Conservation (phyloP, 257 asterid species). For the Gentiana macrophylla region DNA sequence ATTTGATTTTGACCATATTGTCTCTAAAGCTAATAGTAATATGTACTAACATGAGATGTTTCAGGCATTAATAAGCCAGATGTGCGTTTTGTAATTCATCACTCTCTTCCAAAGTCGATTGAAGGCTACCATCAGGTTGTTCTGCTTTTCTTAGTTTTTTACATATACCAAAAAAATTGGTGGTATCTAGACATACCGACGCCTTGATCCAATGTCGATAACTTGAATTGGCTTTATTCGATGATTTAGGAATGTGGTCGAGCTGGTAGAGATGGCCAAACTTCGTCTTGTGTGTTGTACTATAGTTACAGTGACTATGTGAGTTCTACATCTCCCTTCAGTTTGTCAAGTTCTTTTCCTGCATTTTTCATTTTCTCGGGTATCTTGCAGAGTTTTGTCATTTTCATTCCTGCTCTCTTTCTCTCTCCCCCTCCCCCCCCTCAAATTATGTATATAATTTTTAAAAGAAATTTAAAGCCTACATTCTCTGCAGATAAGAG, state of each 20-base stretch:
- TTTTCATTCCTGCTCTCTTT: no score
- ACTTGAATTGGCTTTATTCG: conserved; percentile 11
- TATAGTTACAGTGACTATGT: conserved; percentile 93
- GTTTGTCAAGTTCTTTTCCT: conserved; percentile 7
- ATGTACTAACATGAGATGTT: conserved; percentile 20
- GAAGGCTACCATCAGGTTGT: conserved; percentile 98
- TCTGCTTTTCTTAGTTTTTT: conserved; percentile 6
- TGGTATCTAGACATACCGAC: background rate
- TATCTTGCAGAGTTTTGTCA: no score
- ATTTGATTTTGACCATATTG: conserved; percentile 13
- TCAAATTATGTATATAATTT: no score
- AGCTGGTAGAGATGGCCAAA: conserved; percentile 98
- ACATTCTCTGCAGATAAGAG: conserved; percentile 55
- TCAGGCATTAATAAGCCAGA: conserved; percentile 98
- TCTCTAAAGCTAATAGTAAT: conserved; percentile 11
- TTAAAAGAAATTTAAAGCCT: no score
- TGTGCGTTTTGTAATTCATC: conserved; percentile 98
- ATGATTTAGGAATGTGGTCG: conserved; percentile 93
- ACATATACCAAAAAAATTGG: background rate
- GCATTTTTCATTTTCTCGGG: conserved; percentile 1
- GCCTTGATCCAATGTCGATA: conserved; percentile 1
- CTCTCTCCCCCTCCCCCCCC: no score
- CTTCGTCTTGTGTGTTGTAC: conserved; percentile 83
- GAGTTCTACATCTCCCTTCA: conserved; percentile 16
- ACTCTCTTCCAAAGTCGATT: conserved; percentile 96